A percentile compares a stretch with the other conserved stretches of the same genome.
Evolutionary conservation across 345 rosid genomes (phyloP).

Genomic region (Dipteronia dyeriana): DNA sequence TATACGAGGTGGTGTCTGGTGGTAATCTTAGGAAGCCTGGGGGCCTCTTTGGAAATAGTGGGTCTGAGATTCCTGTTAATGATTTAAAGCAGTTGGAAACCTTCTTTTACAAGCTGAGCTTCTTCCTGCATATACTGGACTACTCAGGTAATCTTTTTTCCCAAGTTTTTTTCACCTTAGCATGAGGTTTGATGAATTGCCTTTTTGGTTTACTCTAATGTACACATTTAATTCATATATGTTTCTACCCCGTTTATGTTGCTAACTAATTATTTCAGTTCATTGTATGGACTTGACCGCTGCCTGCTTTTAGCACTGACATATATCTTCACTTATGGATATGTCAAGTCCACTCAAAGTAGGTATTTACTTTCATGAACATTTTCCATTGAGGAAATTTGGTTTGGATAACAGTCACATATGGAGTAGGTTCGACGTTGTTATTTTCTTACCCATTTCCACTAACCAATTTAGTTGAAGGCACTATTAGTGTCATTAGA

Average conservation of each 20-base stretch:
- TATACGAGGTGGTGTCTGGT: conserved; percentile 98
- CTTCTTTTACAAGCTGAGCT: conserved; percentile 97
- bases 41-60: conserved; percentile 95
- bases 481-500: not conserved
- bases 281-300: not conserved
- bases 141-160: conserved; percentile 64
- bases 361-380: not conserved
- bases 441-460: not conserved
- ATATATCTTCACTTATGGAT: not conserved
- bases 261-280: not conserved
- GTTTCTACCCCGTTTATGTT: not conserved
- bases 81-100: conserved; percentile 94
- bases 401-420: not conserved
- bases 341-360: not conserved
- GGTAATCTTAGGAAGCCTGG: conserved; percentile 99
- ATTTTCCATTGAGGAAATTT: not conserved
- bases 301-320: not conserved
- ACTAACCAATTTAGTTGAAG: not conserved
- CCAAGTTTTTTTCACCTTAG: not conserved
- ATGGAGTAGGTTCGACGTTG: not conserved
- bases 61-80: conserved; percentile 94
- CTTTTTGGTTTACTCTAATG: not conserved
- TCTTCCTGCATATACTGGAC: conserved; percentile 94
- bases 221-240: not conserved
- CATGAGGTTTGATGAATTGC: not conserved